Conservation (phyloP, 805 yeast species). For the Kodamaea leandrae region DNA sequence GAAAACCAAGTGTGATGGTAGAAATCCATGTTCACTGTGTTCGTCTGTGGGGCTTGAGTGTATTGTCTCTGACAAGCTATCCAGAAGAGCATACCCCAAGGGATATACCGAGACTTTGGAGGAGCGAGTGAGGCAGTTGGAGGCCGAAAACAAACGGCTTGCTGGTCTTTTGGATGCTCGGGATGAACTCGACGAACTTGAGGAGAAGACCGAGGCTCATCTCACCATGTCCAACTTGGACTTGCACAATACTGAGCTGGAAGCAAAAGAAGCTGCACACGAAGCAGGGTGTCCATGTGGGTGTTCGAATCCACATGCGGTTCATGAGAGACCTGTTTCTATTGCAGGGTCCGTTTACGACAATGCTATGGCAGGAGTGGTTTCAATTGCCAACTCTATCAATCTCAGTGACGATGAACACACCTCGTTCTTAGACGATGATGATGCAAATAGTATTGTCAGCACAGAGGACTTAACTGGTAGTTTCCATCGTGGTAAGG, state of each 20-base stretch:
- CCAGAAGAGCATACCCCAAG: constrained; percentile 83
- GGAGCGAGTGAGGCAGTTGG: constrained; percentile 82
- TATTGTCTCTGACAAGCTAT: constrained; percentile 80
- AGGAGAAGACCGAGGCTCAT: background rate
- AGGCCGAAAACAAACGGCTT: constrained; percentile 72
- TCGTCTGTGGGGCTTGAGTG: constrained; percentile 83
- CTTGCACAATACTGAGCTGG: constrained; percentile 30
- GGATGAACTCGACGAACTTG: constrained; percentile 44
- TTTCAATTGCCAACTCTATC: constrained; percentile 18
- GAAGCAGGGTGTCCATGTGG: constrained; percentile 49
- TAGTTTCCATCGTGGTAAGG: constrained; percentile 1
- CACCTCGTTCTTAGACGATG: constrained; percentile 18
- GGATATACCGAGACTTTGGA: constrained; percentile 91
- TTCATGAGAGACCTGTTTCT: constrained; percentile 64
- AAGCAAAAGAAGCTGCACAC: constrained; percentile 13
- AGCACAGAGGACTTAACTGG: constrained; percentile 28
- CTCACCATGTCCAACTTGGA: constrained; percentile 32
- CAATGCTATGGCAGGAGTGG: constrained; percentile 24
- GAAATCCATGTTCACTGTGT: constrained; percentile 78
- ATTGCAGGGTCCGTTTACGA: constrained; percentile 57
- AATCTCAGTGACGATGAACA: constrained; percentile 46
- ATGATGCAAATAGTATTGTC: constrained; percentile 29
- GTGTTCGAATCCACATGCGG: constrained; percentile 53
- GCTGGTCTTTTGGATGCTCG: constrained; percentile 60
- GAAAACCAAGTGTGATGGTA: constrained; percentile 77